Evolutionary conservation across 495 filamentous ascomycete species (phyloP).

Genomic region (Hypoxylon cercidicola): DNA sequence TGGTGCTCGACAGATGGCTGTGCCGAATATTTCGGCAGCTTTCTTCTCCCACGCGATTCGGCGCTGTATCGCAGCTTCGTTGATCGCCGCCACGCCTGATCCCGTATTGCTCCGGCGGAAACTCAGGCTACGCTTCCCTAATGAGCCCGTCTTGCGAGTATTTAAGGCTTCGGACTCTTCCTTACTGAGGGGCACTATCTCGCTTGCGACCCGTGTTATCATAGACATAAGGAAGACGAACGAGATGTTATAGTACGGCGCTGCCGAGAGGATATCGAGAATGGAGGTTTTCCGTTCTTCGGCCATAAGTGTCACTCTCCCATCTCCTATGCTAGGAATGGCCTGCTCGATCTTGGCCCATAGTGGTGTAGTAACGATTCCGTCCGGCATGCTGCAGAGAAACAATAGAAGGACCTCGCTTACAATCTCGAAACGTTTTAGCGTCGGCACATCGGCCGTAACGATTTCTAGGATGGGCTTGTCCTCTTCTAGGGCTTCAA

Average conservation of each 20-base stretch:
- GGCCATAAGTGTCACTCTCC: constrained; percentile 42
- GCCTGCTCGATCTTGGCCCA: constrained; percentile 77
- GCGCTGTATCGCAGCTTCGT: constrained; percentile 47
- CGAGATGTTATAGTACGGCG: constrained; percentile 81
- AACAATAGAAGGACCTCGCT: constrained; percentile 75
- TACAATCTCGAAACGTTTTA: constrained; percentile 76
- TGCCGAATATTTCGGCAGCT: constrained; percentile 59
- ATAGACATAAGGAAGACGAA: constrained; percentile 88
- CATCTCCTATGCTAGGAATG: constrained; percentile 54
- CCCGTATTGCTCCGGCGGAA: constrained; percentile 48
- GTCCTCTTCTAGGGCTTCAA: constrained; percentile 78
- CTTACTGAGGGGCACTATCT: constrained; percentile 58
- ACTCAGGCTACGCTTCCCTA: constrained; percentile 51
- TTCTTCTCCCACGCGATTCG: constrained; percentile 57
- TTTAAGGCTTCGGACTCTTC: constrained; percentile 45
- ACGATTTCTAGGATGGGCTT: constrained; percentile 66
- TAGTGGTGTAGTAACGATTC: constrained; percentile 72
- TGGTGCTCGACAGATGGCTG: constrained; percentile 55
- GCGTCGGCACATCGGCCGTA: constrained; percentile 63
- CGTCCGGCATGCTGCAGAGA: constrained; percentile 76
- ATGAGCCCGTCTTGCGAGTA: constrained; percentile 32
- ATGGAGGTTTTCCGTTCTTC: constrained; percentile 76
- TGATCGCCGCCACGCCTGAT: constrained; percentile 40
- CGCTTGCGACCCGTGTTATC: constrained; percentile 62
- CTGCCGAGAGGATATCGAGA: constrained; percentile 75